phyloP scores from a whole-genome alignment of 2,329 filamentous ascomycete genomes.

The Leptographium galeiforme region DNA sequence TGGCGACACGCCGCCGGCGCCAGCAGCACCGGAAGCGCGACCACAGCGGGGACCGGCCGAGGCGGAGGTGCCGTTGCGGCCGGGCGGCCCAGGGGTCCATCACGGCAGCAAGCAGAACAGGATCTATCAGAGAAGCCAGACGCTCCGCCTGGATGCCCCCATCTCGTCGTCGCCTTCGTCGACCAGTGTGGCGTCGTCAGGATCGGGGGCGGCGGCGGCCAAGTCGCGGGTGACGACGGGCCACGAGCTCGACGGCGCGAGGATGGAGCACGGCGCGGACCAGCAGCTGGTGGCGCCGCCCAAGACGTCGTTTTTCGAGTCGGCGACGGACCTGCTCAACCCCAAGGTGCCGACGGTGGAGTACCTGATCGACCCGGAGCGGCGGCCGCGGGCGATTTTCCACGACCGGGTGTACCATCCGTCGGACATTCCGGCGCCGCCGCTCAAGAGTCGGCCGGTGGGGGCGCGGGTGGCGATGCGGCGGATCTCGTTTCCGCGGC shows the following conservation, averaged over 20 bases:
- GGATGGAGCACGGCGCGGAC: conserved; percentile 15
- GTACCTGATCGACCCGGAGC: conserved; percentile 72
- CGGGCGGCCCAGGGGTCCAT: neutral
- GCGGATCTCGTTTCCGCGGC: conserved; percentile 8
- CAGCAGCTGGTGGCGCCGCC: conserved; percentile 57
- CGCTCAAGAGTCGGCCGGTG: conserved; percentile 38
- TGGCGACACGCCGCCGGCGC: conserved; percentile 35
- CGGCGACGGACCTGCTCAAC: conserved; percentile 81
- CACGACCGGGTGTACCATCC: conserved; percentile 94
- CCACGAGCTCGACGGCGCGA: conserved; percentile 24
- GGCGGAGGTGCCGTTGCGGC: neutral
- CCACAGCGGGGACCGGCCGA: neutral
- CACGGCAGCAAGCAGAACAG: conserved; percentile 40
- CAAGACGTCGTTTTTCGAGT: conserved; percentile 86
- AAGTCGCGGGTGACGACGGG: conserved; percentile 34
- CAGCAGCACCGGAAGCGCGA: conserved; percentile 17
- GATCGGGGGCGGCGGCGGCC: neutral
- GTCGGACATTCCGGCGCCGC: conserved; percentile 76
- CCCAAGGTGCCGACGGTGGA: conserved; percentile 71
- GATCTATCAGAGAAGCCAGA: conserved; percentile 70
- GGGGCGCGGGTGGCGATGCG: conserved; percentile 17
- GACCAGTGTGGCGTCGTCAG: neutral
- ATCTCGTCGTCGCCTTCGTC: conserved; percentile 15
- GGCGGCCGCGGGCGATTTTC: conserved; percentile 80
- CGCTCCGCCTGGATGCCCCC: conserved; percentile 34